Evolutionary conservation across 169 alveolate genomes (phyloP).

Genomic region (Plasmodium inui): DNA sequence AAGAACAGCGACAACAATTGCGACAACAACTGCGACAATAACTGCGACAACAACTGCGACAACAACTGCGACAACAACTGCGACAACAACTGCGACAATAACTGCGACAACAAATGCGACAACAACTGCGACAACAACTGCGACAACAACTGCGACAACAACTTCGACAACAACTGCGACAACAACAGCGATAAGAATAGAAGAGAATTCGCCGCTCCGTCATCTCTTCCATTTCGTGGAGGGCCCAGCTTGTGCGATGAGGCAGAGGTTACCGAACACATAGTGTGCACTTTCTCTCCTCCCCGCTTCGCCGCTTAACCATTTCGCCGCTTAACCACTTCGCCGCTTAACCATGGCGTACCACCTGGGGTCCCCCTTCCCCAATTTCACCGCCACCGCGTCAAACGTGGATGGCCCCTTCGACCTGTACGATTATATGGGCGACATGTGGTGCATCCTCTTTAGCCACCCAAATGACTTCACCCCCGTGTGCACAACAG

Average conservation of each 20-base stretch:
- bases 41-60: too few relatives aligned
- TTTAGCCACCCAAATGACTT: slow-evolving; percentile 86
- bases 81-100: too few relatives aligned
- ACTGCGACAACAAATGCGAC: too few relatives aligned
- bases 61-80: too few relatives aligned
- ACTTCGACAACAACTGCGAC: too few relatives aligned
- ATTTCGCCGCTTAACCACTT: neutral
- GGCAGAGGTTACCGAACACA: too few relatives aligned
- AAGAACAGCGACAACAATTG: too few relatives aligned
- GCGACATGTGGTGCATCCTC: slow-evolving; percentile 47
- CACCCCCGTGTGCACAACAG: slow-evolving; percentile 91
- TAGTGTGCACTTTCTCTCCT: neutral
- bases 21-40: too few relatives aligned
- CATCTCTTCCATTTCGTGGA: neutral
- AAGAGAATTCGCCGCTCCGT: neutral
- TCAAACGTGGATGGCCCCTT: slow-evolving; percentile 40
- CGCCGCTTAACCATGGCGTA: slow-evolving; percentile 12
- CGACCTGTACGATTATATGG: slow-evolving; percentile 26
- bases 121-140: too few relatives aligned
- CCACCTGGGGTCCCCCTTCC: slow-evolving; percentile 41
- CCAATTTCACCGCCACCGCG: slow-evolving; percentile 55
- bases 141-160: too few relatives aligned
- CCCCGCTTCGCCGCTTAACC: neutral
- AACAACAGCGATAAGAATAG: neutral
- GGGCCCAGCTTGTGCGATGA: neutral